A percentile compares a stretch with the other conserved stretches of the same genome.
Conservation (phyloP, 1,284 basidiomycete genomes). For the Trichosporon sp. region DNA sequence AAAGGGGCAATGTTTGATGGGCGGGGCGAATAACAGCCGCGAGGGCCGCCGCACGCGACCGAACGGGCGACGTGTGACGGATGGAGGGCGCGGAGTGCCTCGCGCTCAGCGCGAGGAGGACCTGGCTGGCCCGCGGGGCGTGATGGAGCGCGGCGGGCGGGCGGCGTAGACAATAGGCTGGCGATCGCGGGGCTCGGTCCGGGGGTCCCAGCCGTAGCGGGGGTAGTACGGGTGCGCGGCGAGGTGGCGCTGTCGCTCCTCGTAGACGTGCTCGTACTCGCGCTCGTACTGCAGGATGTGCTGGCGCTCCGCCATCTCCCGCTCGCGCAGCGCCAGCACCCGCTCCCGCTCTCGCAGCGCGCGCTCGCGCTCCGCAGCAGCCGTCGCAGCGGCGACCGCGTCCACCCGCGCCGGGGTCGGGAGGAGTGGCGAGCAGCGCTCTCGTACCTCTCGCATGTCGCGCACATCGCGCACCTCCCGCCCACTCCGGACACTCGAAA, state of each 20-base stretch:
- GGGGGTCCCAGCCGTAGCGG: not conserved
- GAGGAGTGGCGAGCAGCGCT: not conserved
- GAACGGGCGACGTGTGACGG: too few species aligned
- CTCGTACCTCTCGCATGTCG: too few species aligned
- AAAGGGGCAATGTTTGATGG: not conserved
- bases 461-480: not conserved
- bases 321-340: not conserved
- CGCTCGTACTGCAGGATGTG: not conserved
- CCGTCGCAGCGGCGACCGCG: not conserved
- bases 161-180: not conserved
- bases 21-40: not conserved
- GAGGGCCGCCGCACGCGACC: too few species aligned
- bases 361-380: not conserved
- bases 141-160: not conserved
- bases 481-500: not conserved
- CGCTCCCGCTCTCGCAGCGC: not conserved
- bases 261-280: not conserved
- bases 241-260: not conserved
- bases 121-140: not conserved
- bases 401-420: not conserved
- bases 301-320: not conserved
- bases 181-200: not conserved
- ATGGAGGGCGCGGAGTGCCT: too few species aligned
- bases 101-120: not conserved
- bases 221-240: not conserved